These are phyloP conservation scores for Ophiostoma pallidulum DNA, from an alignment of 2,329 filamentous ascomycete species.

Conservation along the genomic window DNA sequence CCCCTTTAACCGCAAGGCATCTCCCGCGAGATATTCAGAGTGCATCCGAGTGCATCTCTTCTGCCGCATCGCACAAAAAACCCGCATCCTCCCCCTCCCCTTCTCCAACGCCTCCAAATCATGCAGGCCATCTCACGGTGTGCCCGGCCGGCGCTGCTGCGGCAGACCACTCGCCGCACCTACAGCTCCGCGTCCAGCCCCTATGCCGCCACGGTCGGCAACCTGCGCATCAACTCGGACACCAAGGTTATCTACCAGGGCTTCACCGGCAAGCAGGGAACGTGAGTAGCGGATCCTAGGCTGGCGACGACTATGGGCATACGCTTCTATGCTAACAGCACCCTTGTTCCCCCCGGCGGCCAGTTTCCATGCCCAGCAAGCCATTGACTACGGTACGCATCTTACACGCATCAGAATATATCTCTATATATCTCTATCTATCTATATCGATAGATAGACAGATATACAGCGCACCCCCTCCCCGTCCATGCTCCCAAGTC, in stretches of 20 bases:
- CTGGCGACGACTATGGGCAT: background rate
- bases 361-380: constrained; percentile 95
- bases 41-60: too few relatives aligned
- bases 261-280: constrained; percentile 95
- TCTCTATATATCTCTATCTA: too few relatives aligned
- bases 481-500: background rate
- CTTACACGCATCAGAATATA: too few relatives aligned
- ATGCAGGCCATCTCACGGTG: constrained; percentile 85
- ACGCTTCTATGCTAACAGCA: constrained; percentile 7
- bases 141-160: constrained; percentile 56
- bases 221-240: constrained; percentile 85
- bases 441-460: too few relatives aligned
- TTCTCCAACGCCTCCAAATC: constrained; percentile 23
- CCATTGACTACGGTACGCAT: constrained; percentile 89
- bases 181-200: constrained; percentile 65
- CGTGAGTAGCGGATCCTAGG: constrained; percentile 44
- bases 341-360: background rate
- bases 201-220: constrained; percentile 66
- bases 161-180: constrained; percentile 54
- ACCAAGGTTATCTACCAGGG: constrained; percentile 97
- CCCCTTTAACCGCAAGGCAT: too few relatives aligned
- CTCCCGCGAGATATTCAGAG: too few relatives aligned
- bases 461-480: too few relatives aligned
- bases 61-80: too few relatives aligned
- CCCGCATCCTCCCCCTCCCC: background rate